These are phyloP conservation scores for Mortierella sp. DNA, from an alignment of 371 early-diverging fungal species.

Conservation along the genomic window DNA sequence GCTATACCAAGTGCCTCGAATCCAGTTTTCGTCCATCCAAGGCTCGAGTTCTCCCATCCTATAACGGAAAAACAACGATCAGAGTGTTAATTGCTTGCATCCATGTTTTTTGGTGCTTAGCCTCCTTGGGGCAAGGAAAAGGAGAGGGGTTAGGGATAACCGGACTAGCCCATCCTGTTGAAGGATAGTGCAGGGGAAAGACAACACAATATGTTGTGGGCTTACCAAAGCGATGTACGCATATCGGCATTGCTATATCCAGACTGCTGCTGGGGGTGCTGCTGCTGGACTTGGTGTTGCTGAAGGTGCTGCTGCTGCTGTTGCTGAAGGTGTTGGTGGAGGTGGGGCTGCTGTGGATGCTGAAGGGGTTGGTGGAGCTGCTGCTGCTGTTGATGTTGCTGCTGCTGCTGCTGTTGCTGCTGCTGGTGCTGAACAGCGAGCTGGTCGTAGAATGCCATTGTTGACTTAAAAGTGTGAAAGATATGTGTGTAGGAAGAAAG, in stretches of 20 bases:
- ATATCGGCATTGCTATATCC: slow-evolving; percentile 23
- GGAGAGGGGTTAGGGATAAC: background rate
- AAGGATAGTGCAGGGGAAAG: background rate
- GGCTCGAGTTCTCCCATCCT: slow-evolving; percentile 90
- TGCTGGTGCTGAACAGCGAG: slow-evolving; percentile 42
- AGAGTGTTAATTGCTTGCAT: background rate
- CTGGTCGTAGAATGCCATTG: slow-evolving; percentile 49
- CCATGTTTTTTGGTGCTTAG: background rate
- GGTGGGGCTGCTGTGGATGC: slow-evolving; percentile 37
- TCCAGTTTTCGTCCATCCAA: slow-evolving; percentile 88
- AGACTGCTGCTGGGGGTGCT: slow-evolving; percentile 24
- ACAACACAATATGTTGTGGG: background rate
- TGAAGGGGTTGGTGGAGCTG: slow-evolving; percentile 24
- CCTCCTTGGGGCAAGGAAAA: background rate
- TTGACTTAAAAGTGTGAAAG: slow-evolving; percentile 3
- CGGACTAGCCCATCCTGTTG: background rate
- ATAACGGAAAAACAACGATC: background rate
- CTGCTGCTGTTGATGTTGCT: slow-evolving; percentile 20
- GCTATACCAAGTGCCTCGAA: slow-evolving; percentile 76
- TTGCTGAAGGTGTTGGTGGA: slow-evolving; percentile 22
- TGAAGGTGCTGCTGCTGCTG: slow-evolving; percentile 31
- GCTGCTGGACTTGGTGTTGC: slow-evolving; percentile 28
- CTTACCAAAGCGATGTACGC: slow-evolving; percentile 49
- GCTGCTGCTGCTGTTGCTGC: slow-evolving; percentile 40
- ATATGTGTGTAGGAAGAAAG: background rate